Percentiles rank a stretch among this genome's conserved stretches.
Conservation (phyloP, 495 filamentous ascomycete species). For the Daldinia concentrica region DNA sequence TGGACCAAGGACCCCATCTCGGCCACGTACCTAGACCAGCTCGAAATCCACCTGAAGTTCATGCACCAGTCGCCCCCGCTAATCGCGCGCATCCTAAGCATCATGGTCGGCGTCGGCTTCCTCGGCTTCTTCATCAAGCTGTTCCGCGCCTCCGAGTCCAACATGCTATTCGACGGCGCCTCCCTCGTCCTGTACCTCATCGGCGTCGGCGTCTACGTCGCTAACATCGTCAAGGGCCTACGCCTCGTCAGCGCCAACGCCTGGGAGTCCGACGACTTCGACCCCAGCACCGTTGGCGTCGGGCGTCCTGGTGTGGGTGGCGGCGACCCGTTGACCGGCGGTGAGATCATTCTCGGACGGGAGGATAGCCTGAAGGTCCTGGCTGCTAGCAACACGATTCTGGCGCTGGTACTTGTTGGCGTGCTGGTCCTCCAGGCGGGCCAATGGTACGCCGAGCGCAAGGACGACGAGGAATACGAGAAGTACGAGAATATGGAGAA, state of each 20-base stretch:
- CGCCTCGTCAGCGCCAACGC: slow-evolving; percentile 72
- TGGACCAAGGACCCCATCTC: slow-evolving; percentile 78
- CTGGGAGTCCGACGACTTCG: slow-evolving; percentile 62
- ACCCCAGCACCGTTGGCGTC: slow-evolving; percentile 42
- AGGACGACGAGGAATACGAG: slow-evolving; percentile 83
- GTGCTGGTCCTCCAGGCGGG: slow-evolving; percentile 94
- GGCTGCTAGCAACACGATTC: slow-evolving; percentile 94
- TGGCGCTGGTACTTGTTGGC: slow-evolving; percentile 89
- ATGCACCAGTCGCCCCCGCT: slow-evolving; percentile 87
- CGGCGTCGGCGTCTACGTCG: slow-evolving; percentile 88
- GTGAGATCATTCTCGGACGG: slow-evolving; percentile 65
- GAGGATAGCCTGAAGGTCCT: slow-evolving; percentile 91
- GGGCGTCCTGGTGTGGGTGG: slow-evolving; percentile 39
- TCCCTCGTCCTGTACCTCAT: slow-evolving; percentile 90
- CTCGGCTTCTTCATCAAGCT: slow-evolving; percentile 92
- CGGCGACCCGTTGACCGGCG: slow-evolving; percentile 47
- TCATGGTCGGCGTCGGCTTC: slow-evolving; percentile 87
- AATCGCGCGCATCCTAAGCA: slow-evolving; percentile 92
- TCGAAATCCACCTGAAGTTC: slow-evolving; percentile 87
- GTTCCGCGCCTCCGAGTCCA: slow-evolving; percentile 88
- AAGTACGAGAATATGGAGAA: slow-evolving; percentile 62
- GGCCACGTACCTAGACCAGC: slow-evolving; percentile 73
- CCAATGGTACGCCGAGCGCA: slow-evolving; percentile 97
- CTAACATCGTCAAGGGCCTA: slow-evolving; percentile 95
- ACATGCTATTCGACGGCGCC: slow-evolving; percentile 96